Percentiles rank a stretch among this genome's conserved stretches.
Conservation (phyloP, 768 basidiomycete species). For the Scleroderma bovista region DNA sequence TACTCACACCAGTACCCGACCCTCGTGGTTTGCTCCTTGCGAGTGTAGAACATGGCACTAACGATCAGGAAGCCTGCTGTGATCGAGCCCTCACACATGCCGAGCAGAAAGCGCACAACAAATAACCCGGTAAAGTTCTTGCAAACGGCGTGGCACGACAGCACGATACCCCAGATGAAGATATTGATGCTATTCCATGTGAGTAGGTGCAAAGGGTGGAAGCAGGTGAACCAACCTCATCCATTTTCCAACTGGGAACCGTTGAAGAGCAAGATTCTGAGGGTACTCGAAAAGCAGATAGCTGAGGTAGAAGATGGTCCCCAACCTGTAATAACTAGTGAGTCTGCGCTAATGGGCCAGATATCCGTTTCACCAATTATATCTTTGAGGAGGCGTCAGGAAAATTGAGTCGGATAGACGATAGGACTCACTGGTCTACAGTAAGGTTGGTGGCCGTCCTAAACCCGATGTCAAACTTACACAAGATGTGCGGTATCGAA, state of each 20-base stretch:
- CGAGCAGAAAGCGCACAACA: conserved; percentile 57
- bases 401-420: background rate
- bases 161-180: conserved; percentile 56
- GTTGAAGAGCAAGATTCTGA: conserved; percentile 65
- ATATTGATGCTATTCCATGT: conserved; percentile 49
- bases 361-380: conserved; percentile 48
- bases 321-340: conserved; percentile 43
- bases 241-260: conserved; percentile 75
- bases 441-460: conserved; percentile 59
- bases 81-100: conserved; percentile 66
- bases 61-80: conserved; percentile 77
- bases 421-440: conserved; percentile 50
- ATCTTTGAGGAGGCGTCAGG: conserved; percentile 32
- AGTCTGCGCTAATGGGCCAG: background rate
- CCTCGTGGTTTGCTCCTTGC: conserved; percentile 60
- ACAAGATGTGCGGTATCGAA: background rate
- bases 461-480: background rate
- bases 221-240: conserved; percentile 51
- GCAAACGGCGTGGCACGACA: conserved; percentile 64
- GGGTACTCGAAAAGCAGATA: conserved; percentile 71
- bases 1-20: conserved; percentile 75
- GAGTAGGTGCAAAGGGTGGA: background rate
- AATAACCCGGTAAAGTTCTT: conserved; percentile 63
- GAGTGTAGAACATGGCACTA: conserved; percentile 74
- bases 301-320: conserved; percentile 69